Conservation (phyloP, 2,329 filamentous ascomycete species). For the Pezicula radicicola region DNA sequence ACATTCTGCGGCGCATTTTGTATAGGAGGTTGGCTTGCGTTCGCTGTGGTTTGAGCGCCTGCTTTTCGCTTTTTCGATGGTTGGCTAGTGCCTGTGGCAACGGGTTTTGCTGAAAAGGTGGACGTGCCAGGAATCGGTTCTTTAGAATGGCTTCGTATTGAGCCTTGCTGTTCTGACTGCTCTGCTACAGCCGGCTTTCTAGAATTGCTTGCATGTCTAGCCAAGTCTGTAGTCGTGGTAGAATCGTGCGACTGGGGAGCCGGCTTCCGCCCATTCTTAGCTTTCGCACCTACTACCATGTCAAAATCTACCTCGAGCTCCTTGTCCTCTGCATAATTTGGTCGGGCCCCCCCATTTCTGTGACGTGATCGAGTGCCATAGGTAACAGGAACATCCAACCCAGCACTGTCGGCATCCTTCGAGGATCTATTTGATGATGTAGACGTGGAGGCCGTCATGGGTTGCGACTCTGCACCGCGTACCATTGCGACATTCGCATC, state of each 20-base stretch:
- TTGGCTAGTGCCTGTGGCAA: conserved; percentile 31
- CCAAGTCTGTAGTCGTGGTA: conserved; percentile 10
- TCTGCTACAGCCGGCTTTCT: conserved; percentile 36
- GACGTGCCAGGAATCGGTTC: conserved; percentile 54
- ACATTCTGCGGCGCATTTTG: conserved; percentile 9
- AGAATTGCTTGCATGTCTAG: conserved; percentile 21
- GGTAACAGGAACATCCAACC: conserved; percentile 37
- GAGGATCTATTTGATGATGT: conserved; percentile 41
- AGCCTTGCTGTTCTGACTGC: conserved; percentile 19
- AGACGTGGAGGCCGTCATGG: conserved; percentile 46
- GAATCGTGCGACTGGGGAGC: conserved; percentile 35
- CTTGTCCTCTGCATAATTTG: conserved; percentile 93
- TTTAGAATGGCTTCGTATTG: conserved; percentile 32
- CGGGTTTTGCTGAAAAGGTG: conserved; percentile 49
- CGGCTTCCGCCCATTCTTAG: conserved; percentile 55
- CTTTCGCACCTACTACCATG: conserved; percentile 52
- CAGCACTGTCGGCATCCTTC: conserved; percentile 40
- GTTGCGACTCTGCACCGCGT: conserved; percentile 32
- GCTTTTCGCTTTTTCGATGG: conserved; percentile 85
- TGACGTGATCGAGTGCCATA: conserved; percentile 96
- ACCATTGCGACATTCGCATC: conserved; percentile 10
- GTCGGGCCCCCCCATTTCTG: conserved; percentile 72
- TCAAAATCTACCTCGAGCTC: conserved; percentile 92
- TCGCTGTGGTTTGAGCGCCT: conserved; percentile 29
- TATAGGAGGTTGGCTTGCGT: conserved; percentile 7